Evolutionary conservation across 345 rosid species (phyloP).

Genomic region (Abelmoschus esculentus): DNA sequence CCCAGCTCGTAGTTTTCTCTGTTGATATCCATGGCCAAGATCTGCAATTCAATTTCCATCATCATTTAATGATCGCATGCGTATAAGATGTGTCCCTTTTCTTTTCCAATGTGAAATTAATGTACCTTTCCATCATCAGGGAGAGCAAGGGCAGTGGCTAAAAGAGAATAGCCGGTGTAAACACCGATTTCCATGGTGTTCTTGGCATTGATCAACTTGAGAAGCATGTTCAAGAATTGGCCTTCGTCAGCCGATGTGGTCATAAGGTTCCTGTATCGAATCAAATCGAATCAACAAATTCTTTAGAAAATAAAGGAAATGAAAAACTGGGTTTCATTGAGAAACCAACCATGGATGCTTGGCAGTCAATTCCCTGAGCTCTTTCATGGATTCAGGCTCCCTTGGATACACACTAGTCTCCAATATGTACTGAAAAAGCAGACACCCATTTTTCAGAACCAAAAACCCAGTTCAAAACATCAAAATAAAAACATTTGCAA

Average conservation of each 20-base stretch:
- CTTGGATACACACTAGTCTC: constrained; percentile 98
- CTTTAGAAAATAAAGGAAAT: neutral
- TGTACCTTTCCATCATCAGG: neutral
- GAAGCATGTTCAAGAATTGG: neutral
- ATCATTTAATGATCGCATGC: neutral
- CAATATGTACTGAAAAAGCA: constrained; percentile 54
- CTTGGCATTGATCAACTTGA: neutral
- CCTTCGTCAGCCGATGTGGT: neutral
- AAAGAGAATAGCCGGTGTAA: no score
- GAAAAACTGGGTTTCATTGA: neutral
- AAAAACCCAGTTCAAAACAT: neutral
- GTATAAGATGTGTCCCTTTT: no score
- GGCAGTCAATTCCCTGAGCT: constrained; percentile 87
- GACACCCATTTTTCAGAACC: neutral
- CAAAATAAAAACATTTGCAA: no score
- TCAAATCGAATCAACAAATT: neutral
- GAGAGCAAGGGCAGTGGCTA: neutral
- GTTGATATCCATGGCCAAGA: neutral
- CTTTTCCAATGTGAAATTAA: no score
- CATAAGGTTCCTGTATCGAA: neutral
- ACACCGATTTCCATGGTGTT: neutral
- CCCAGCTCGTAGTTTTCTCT: neutral
- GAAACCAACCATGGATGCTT: constrained; percentile 82
- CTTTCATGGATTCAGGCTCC: constrained; percentile 95
- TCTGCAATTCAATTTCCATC: neutral